phyloP scores from a whole-genome alignment of 345 rosid genomes.

The Nasturtium officinale region DNA sequence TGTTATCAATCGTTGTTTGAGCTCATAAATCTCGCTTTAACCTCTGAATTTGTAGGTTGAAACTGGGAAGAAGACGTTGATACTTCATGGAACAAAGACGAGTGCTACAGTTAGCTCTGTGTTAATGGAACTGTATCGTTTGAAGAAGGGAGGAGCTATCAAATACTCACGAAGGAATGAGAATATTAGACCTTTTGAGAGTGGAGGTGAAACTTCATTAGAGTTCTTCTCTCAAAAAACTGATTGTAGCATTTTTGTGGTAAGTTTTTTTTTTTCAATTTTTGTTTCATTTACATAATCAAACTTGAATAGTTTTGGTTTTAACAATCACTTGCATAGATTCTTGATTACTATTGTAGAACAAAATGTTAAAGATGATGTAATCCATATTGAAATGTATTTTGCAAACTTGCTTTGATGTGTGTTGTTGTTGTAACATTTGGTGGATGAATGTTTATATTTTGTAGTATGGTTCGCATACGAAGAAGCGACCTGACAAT shows the following conservation, averaged over 20 bases:
- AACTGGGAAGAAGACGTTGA: conserved; percentile 88
- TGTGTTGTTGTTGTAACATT: background rate
- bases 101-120: conserved; percentile 68
- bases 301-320: background rate
- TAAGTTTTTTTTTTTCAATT: conserved; percentile 38
- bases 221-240: conserved; percentile 93
- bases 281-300: background rate
- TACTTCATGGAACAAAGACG: conserved; percentile 90
- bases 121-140: conserved; percentile 64
- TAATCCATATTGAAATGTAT: conserved; percentile 2
- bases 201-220: conserved; percentile 87
- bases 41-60: conserved; percentile 59
- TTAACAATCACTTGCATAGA: background rate
- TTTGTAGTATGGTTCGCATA: conserved; percentile 80
- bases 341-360: background rate
- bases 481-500: conserved; percentile 93
- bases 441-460: background rate
- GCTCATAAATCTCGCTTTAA: background rate
- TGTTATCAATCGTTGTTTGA: background rate
- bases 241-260: conserved; percentile 91
- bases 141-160: conserved; percentile 74
- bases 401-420: background rate
- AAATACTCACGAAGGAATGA: conserved; percentile 89
- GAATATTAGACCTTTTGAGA: conserved; percentile 89
- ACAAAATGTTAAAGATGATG: background rate